Percentiles rank a stretch among this genome's conserved stretches.
These are phyloP conservation scores for Pseudoscleropodium purum DNA, from an alignment of 225 moss, liverwort and hornwort species.

Conservation along the genomic window DNA sequence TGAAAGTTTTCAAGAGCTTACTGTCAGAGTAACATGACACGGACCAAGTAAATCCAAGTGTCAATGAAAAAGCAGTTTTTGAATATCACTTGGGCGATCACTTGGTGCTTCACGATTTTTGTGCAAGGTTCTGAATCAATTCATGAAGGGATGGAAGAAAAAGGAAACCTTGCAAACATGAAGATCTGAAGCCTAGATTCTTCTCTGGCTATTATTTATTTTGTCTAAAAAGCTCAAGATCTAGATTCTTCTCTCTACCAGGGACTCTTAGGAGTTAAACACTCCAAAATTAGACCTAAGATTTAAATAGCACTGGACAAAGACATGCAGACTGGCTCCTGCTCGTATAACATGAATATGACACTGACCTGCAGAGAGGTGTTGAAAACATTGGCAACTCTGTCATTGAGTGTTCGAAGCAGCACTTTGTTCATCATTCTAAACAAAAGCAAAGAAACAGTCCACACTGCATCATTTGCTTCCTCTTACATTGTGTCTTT, in stretches of 20 bases:
- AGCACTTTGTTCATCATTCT: constrained; percentile 65
- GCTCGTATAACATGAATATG: not conserved
- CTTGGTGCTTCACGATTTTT: not conserved
- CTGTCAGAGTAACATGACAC: not conserved
- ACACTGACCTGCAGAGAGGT: constrained; percentile 62
- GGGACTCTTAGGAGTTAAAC: not conserved
- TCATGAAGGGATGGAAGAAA: not conserved
- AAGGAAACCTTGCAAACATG: not conserved
- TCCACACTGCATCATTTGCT: not conserved
- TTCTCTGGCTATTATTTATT: not conserved
- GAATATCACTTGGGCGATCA: not conserved
- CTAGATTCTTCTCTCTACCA: not conserved
- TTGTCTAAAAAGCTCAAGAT: not conserved
- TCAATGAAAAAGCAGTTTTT: not conserved
- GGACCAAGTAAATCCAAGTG: not conserved
- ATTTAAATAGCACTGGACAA: not conserved
- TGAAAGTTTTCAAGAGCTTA: not conserved
- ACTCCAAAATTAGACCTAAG: not conserved
- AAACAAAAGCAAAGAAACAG: not conserved
- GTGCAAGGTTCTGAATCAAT: not conserved
- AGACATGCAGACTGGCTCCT: not conserved
- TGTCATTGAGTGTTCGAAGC: constrained; percentile 78
- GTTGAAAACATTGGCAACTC: constrained; percentile 79
- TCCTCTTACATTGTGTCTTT: not conserved
- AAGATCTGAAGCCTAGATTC: not conserved